Base-by-base conservation (phyloP, 345 rosid genomes). In the Gossypium bickii region DNA sequence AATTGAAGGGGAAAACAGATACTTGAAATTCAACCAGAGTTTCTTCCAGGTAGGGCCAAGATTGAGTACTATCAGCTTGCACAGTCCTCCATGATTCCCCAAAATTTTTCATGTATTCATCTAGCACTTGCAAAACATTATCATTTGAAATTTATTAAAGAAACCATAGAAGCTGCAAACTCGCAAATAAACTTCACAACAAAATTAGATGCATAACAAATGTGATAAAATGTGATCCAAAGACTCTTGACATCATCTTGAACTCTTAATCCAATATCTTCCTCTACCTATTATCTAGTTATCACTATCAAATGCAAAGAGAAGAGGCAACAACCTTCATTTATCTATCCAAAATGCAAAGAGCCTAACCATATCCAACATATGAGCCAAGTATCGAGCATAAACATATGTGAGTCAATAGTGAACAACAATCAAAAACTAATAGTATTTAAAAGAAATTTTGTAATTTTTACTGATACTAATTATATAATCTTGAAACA, bases 61-160 rank as follows among this genome's bases (percentile, higher is more conserved):
- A 74, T 80, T 88, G 87, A 78, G 62, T 29, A 71, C 82, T 82
- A 82, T 92, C 98, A 27, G 84, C 87, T 75, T 83, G 82, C 20
- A 75, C 86, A 41, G 88, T 78, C 80, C 86, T 92, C 97, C 94
- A 96, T 57, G 97, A 77, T n/a, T 93, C 98, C 63, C 97, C 97
- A 81, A 93, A 96, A 75, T n/a, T 87, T 84, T 93, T 96, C 80
- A 89, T 89, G 82, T 93, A 93, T 87, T 93, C 99, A 82, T 96
- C 99, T 52, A 93, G 52, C 47, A 96, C 89, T 97, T 96, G 82
- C 73, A 22, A 53, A 38, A 60, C 45, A 78, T 24, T 34, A 34
- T 38, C 3, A 56, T 56, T 53, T 52, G 43, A 43, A n/a, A 75
- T 22, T 49, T 55, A 75, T 58, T 15, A 59, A 78, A 29, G 24